Conservation (phyloP, 2,329 filamentous ascomycete species). For the Epicoccum nigrum region DNA sequence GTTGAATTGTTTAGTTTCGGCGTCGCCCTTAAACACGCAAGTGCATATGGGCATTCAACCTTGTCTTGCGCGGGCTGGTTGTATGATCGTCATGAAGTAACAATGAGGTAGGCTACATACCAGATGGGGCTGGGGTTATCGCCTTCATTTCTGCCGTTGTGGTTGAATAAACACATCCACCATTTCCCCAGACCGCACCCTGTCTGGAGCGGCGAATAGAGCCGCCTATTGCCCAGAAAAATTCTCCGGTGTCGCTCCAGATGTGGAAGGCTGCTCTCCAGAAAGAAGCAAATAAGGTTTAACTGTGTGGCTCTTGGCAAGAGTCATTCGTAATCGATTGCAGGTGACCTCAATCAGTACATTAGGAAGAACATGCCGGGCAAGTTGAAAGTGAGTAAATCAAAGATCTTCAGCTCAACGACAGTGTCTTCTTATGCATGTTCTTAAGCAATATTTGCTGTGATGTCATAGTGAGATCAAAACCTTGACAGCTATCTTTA, state of each 20-base stretch:
- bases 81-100: background rate
- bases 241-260: background rate
- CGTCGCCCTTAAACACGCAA: background rate
- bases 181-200: background rate
- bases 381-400: background rate
- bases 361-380: background rate
- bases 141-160: background rate
- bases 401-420: background rate
- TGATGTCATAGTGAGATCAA: background rate
- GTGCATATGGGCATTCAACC: background rate
- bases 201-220: background rate
- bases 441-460: background rate
- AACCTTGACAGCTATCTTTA: background rate
- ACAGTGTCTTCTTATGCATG: background rate
- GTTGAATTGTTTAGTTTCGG: constrained; percentile 3
- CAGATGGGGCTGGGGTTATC: background rate
- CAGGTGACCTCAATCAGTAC: background rate
- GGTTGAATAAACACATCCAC: background rate
- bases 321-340: background rate
- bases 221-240: background rate
- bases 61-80: background rate
- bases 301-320: background rate
- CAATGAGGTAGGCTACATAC: background rate
- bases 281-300: background rate
- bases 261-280: background rate